These are phyloP conservation scores for Celoporthe dispersa DNA, from an alignment of 2,329 filamentous ascomycete species.

Conservation along the genomic window DNA sequence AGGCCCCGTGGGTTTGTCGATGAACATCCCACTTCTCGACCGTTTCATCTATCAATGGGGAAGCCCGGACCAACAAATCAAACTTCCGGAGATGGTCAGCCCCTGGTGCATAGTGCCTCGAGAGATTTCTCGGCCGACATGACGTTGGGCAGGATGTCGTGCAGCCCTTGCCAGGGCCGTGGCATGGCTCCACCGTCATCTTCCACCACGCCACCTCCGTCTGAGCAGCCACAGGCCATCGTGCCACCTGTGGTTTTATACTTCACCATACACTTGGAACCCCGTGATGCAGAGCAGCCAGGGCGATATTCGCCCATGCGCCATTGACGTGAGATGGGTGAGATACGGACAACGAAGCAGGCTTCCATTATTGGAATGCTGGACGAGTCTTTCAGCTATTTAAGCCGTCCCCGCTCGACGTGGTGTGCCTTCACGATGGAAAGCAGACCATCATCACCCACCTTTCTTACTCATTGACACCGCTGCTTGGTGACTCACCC, in stretches of 20 bases:
- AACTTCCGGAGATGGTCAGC: constrained; percentile 27
- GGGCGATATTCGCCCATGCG: constrained; percentile 1
- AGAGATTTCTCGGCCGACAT: constrained; percentile 5
- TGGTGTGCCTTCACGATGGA: constrained; percentile 17
- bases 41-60: constrained; percentile 13
- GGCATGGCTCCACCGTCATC: constrained; percentile 26
- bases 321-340: neutral
- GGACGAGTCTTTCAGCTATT: constrained; percentile 21
- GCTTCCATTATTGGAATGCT: neutral
- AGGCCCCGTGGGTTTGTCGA: constrained; percentile 13
- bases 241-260: constrained; percentile 22
- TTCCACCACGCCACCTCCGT: constrained; percentile 26
- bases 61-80: constrained; percentile 21
- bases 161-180: constrained; percentile 17
- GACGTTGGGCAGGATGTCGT: constrained; percentile 18
- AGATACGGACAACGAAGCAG: neutral
- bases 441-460: constrained; percentile 27
- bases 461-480: neutral
- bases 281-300: constrained; percentile 2
- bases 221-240: constrained; percentile 22
- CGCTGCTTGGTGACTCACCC: neutral
- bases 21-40: constrained; percentile 30
- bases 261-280: constrained; percentile 9
- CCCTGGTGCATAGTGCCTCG: neutral
- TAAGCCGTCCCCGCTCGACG: constrained; percentile 22